A percentile compares a stretch with the other conserved stretches of the same genome.
phyloP scores from a whole-genome alignment of 2,329 filamentous ascomycete species.

The Xylaria sp. region DNA sequence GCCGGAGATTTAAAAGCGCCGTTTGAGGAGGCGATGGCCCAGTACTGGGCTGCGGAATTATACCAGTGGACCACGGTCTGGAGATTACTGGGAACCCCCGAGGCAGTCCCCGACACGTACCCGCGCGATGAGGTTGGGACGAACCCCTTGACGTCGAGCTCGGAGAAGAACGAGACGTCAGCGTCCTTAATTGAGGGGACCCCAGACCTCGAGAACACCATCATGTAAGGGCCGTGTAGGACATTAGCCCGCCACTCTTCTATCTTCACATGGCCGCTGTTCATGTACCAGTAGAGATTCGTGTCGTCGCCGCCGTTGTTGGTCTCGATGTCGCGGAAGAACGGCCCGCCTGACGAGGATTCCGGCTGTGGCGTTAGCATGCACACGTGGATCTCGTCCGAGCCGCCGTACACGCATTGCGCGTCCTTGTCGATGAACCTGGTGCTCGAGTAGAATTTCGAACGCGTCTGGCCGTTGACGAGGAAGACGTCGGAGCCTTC shows the following conservation, averaged over 20 bases:
- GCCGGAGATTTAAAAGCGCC: slow-evolving; percentile 62
- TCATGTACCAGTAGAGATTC: slow-evolving; percentile 75
- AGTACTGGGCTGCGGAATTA: slow-evolving; percentile 72
- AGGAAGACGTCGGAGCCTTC: slow-evolving; percentile 70
- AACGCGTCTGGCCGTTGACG: slow-evolving; percentile 70
- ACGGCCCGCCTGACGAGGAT: slow-evolving; percentile 72
- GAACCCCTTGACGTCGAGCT: slow-evolving; percentile 67
- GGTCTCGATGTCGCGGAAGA: slow-evolving; percentile 72
- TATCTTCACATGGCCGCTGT: slow-evolving; percentile 71
- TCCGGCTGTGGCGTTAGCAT: slow-evolving; percentile 69
- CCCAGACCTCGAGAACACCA: slow-evolving; percentile 68
- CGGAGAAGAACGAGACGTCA: slow-evolving; percentile 69
- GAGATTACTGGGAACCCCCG: slow-evolving; percentile 63
- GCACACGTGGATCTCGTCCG: slow-evolving; percentile 64
- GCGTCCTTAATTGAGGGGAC: slow-evolving; percentile 59
- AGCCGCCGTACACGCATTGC: slow-evolving; percentile 68
- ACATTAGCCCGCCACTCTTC: slow-evolving; percentile 68
- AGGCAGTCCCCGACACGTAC: slow-evolving; percentile 68
- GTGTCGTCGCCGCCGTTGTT: slow-evolving; percentile 70
- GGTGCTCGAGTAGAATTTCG: slow-evolving; percentile 75
- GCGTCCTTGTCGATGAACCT: slow-evolving; percentile 75
- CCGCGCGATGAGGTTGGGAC: slow-evolving; percentile 66
- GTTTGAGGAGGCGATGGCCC: slow-evolving; percentile 64
- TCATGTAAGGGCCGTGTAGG: slow-evolving; percentile 72
- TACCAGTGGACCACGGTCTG: slow-evolving; percentile 73